Percentiles rank a stretch among this genome's conserved stretches.
Conservation (phyloP, 306 rosid genomes). For the Fragaria ananassa region DNA sequence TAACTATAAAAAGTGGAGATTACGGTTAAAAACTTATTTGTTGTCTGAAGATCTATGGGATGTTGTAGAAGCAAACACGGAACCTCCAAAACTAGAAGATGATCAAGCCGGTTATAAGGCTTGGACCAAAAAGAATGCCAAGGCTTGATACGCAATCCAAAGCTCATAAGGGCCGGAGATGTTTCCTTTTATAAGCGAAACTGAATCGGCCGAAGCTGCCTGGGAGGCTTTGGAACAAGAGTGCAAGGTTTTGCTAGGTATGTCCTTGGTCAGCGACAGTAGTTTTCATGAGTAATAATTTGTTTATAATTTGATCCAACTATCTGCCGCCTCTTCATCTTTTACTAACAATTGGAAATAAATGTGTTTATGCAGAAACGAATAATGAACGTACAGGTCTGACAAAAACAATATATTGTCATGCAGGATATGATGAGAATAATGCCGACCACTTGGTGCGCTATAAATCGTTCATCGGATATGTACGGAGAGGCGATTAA, state of each 20-base stretch:
- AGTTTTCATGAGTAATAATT: too few species aligned
- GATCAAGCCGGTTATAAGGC: background rate
- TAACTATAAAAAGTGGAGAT: background rate
- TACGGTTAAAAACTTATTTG: background rate
- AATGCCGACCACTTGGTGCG: background rate
- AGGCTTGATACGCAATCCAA: constrained; percentile 11
- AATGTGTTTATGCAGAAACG: too few species aligned
- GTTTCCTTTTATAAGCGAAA: background rate
- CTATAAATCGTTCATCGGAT: background rate
- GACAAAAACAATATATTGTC: background rate
- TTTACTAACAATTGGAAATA: too few species aligned
- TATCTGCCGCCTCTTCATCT: too few species aligned
- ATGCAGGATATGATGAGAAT: background rate
- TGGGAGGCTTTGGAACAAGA: background rate
- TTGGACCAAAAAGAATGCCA: background rate
- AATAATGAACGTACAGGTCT: too few species aligned
- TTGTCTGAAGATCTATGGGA: background rate
- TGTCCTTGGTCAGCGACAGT: too few species aligned
- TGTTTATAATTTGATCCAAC: too few species aligned
- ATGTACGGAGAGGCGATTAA: background rate
- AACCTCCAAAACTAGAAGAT: background rate
- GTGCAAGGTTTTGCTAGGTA: background rate
- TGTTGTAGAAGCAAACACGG: background rate
- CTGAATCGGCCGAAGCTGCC: background rate
- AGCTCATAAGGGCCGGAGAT: background rate